These are phyloP conservation scores for Pseudogymnoascus verrucosus DNA, from an alignment of 2,329 filamentous ascomycete species.

Conservation along the genomic window DNA sequence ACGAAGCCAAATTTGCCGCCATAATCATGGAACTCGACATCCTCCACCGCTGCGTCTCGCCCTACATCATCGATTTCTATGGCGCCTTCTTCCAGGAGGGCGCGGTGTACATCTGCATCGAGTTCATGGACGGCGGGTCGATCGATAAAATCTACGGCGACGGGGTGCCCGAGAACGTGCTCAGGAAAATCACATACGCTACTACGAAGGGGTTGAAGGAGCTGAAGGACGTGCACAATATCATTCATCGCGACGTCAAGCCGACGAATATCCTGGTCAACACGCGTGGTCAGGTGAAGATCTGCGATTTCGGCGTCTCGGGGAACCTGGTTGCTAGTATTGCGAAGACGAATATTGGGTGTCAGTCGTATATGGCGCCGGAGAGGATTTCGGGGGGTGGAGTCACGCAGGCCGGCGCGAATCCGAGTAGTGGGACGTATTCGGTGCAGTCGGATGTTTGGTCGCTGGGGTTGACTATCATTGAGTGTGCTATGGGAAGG, in stretches of 20 bases:
- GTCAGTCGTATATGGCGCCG: conserved; percentile 98
- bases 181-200: conserved; percentile 83
- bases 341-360: conserved; percentile 97
- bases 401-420: conserved; percentile 60
- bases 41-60: conserved; percentile 86
- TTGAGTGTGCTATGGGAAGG: conserved; percentile 88
- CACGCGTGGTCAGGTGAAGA: conserved; percentile 84
- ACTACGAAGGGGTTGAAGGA: conserved; percentile 88
- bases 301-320: conserved; percentile 96
- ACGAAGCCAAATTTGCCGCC: conserved; percentile 92
- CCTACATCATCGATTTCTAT: conserved; percentile 98
- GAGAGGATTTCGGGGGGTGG: conserved; percentile 88
- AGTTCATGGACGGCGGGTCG: conserved; percentile 97
- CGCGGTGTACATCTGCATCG: conserved; percentile 97
- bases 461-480: conserved; percentile 88
- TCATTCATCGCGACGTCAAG: conserved; percentile 97
- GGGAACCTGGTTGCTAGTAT: conserved; percentile 96
- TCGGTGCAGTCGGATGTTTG: conserved; percentile 97
- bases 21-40: conserved; percentile 98
- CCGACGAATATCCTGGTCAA: conserved; percentile 98
- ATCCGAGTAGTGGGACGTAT: conserved; percentile 73
- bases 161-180: conserved; percentile 79
- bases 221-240: conserved; percentile 96
- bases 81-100: conserved; percentile 98
- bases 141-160: conserved; percentile 93